Evolutionary conservation across 345 rosid species (phyloP), one percentile per base, ranked within the genome.

Genomic region (Litchi chinensis): DNA sequence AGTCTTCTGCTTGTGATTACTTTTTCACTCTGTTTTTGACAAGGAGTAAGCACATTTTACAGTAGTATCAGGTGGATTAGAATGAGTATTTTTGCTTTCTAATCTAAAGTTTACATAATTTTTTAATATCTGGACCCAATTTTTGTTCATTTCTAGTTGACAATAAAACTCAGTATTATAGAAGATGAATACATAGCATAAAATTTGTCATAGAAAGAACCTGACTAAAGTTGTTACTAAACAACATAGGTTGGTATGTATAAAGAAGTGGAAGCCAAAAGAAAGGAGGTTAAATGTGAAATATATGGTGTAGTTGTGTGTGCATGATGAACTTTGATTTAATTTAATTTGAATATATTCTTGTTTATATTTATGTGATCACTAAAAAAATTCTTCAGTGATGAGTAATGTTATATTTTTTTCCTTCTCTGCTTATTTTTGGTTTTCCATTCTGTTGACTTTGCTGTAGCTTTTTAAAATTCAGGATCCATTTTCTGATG

Each of bases 401-500:
- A 40, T 41, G 52, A 46, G 12, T 6, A 54, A 28, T 32, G 43
- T 16, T 41, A 6, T 65, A 46, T 26, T n/a, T 44, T 13, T 40
- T 46, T n/a, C 8, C 40, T 46, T 11, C 5, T 46, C 12, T 46
- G 52, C 18, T 67, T 40, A 26, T 65, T 64, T 71, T 70, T 10
- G 13, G 15, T 68, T 52, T 60, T 41, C 50, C 11, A 26, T 59
- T 52, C 24, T 12, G 54, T 50, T 65, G 32, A 0, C 26, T 69
- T n/a, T 75, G 54, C 32, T 22, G 18, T 73, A 48, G 32, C 13
- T 75, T 26, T 62, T 60, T n/a, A 63, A 70, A 64, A 68, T 65
- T 79, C 43, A 62, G 13, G 64, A 75, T 24, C 8, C 5, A 24
- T 43, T 76, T 66, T 57, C 56, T 78, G 21, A 77, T 79, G 28